Evolutionary conservation across 495 filamentous ascomycete species (phyloP).

Genomic region (Penicillium flavigenum): DNA sequence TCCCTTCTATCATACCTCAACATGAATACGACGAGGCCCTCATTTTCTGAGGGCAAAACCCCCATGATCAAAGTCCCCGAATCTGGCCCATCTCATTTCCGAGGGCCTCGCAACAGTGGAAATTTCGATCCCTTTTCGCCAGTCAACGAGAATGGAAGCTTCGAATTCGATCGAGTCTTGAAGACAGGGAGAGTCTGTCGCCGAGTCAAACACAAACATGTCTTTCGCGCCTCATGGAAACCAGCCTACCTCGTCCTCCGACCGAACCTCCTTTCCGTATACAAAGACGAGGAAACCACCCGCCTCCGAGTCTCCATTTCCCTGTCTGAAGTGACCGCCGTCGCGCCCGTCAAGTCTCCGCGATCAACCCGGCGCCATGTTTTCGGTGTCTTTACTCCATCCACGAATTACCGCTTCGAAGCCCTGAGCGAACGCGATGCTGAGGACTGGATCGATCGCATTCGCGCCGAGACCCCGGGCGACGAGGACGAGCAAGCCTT

Average conservation of each 20-base stretch:
- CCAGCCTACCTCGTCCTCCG: conserved; percentile 85
- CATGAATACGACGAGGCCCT: conserved; percentile 32
- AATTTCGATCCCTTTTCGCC: conserved; percentile 69
- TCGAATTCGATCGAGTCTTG: conserved; percentile 89
- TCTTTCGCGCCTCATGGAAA: conserved; percentile 73
- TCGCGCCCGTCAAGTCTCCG: conserved; percentile 81
- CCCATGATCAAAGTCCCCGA: conserved; percentile 36
- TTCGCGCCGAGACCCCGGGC: conserved; percentile 74
- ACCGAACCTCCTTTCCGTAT: conserved; percentile 90
- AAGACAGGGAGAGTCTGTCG: conserved; percentile 84
- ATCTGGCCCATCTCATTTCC: conserved; percentile 17
- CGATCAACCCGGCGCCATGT: conserved; percentile 77
- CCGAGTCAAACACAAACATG: conserved; percentile 91
- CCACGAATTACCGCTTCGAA: conserved; percentile 88
- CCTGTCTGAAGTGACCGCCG: conserved; percentile 87
- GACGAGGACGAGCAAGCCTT: conserved; percentile 85
- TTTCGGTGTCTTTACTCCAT: conserved; percentile 90
- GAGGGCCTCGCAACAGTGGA: conserved; percentile 38
- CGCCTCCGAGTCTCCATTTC: conserved; percentile 84
- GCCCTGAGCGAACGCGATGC: conserved; percentile 70
- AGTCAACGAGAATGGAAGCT: conserved; percentile 93
- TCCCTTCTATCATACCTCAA: conserved; percentile 8
- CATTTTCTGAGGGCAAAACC: conserved; percentile 28
- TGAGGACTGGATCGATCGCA: conserved; percentile 81
- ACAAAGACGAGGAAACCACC: conserved; percentile 86